Base-by-base conservation (phyloP, 2,329 filamentous ascomycete species). In the Penicillium janthinellum region DNA sequence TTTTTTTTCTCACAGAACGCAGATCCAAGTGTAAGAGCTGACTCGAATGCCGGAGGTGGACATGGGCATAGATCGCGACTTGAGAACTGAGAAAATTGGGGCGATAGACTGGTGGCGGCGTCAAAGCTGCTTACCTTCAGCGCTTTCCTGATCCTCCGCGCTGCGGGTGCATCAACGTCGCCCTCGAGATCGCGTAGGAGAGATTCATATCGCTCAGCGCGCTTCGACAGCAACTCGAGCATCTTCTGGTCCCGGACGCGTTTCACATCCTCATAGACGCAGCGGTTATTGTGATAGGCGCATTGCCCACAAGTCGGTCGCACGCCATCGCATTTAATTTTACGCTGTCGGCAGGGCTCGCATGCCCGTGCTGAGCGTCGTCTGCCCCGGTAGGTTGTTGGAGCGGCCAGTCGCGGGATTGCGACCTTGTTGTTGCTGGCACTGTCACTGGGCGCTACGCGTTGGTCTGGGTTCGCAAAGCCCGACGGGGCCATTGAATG, bases 181-280 rank as follows among this genome's bases (percentile, higher is more conserved):
- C 35, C 39, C 51, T 73, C 68, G 7, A 75, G 25, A 11, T 66
- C 65, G 22, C 59, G 63, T 48, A 75, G 59, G 12, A 73, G 39
- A 7, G 66, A 63, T 60, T 73, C 71, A 60, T 74, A 75, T 3
- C 44, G 49, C 11, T 73, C 67, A 0, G 73, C 69, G 10, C 65
- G 67, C 20, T 59, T 60, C 3, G 65, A 53, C 25, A 76, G 37
- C 3, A 59, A 52, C 2, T 64, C 69, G 11, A 76, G 54, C 54
- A 71, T 64, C 51, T 75, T 75, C 61, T 74, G 71, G n/a, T 76
- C 71, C 5, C 74, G 68, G 2, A 75, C 69, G 3, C 74, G 68
- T 57, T 76, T 76, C 4, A 73, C 70, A 37, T 76, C 73, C 37
- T 74, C 61, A 45, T 73, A 76, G 0, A 52, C 37, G 31, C 74